A percentile compares a stretch with the other conserved stretches of the same genome.
Evolutionary conservation across 2,329 filamentous ascomycete genomes (phyloP).

Genomic region (Diaporthe humulicola): DNA sequence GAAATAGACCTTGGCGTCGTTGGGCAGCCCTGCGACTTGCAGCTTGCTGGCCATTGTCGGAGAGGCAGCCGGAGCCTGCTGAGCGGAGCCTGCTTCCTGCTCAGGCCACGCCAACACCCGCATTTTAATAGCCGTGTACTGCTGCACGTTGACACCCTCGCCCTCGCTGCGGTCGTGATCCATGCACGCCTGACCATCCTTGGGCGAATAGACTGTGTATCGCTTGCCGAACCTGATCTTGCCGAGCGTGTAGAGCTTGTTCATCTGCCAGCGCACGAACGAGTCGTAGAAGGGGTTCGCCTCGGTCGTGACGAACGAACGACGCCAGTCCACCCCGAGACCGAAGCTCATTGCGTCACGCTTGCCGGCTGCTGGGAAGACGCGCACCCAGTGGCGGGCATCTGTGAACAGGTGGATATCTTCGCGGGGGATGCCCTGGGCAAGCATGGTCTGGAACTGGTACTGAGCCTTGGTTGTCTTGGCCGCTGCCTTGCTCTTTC

Average conservation of each 20-base stretch:
- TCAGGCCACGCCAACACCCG: slow-evolving; percentile 3
- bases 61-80: background rate
- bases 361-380: slow-evolving; percentile 6
- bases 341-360: slow-evolving; percentile 5
- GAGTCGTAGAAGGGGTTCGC: slow-evolving; percentile 7
- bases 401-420: slow-evolving; percentile 3
- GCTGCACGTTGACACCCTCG: slow-evolving; percentile 4
- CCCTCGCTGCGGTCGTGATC: slow-evolving; percentile 6
- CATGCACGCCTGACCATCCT: slow-evolving; percentile 3
- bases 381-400: slow-evolving; percentile 2
- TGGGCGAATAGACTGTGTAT: slow-evolving; percentile 6
- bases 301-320: slow-evolving; percentile 7
- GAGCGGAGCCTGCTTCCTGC: background rate
- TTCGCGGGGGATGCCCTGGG: slow-evolving; percentile 1
- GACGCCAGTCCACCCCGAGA: slow-evolving; percentile 3
- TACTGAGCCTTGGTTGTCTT: background rate
- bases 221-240: slow-evolving; percentile 1
- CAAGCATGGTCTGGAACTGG: slow-evolving; percentile 5
- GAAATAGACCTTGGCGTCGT: slow-evolving; percentile 6
- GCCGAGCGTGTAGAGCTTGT: background rate
- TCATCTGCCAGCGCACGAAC: slow-evolving; percentile 7
- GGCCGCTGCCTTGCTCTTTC: slow-evolving; percentile 1
- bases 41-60: slow-evolving; percentile 5
- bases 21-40: slow-evolving; percentile 1
- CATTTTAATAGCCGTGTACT: background rate